These are phyloP conservation scores for Dioscorea alata DNA, from an alignment of 106 monocot species.

Conservation along the genomic window DNA sequence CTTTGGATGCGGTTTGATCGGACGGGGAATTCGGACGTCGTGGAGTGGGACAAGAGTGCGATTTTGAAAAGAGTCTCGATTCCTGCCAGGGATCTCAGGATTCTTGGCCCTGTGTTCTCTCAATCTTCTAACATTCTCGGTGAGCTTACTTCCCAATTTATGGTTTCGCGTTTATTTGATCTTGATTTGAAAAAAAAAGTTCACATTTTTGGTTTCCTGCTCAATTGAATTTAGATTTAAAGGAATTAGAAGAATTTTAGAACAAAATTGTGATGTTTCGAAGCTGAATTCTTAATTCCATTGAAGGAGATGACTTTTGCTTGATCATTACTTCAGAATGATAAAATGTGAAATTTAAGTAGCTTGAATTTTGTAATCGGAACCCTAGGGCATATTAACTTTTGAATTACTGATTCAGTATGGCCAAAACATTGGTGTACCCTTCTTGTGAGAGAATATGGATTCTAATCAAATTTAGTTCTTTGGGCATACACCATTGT, in stretches of 20 bases:
- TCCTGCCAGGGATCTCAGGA: background rate
- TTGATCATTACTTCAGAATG: background rate
- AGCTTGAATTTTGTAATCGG: no score
- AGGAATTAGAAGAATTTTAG: background rate
- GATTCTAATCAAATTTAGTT: no score
- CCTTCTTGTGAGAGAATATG: no score
- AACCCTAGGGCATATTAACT: no score
- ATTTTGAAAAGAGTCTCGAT: background rate
- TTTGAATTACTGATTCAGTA: no score
- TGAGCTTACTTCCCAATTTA: background rate
- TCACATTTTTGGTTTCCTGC: background rate
- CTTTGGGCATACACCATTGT: no score
- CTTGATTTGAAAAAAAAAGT: background rate
- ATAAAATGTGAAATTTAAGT: no score
- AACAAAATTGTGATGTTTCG: background rate
- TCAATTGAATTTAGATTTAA: background rate
- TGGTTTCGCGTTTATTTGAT: background rate
- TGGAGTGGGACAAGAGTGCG: conserved; percentile 4
- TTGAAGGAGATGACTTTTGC: background rate
- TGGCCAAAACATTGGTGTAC: no score
- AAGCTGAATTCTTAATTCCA: background rate
- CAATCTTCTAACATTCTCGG: background rate
- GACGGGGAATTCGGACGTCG: background rate
- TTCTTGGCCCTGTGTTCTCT: background rate
- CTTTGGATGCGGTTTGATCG: conserved; percentile 3